Evolutionary conservation across 2,329 filamentous ascomycete species (phyloP), one percentile per base, ranked within the genome.

Genomic region (Ceratocystis eucalypticola): DNA sequence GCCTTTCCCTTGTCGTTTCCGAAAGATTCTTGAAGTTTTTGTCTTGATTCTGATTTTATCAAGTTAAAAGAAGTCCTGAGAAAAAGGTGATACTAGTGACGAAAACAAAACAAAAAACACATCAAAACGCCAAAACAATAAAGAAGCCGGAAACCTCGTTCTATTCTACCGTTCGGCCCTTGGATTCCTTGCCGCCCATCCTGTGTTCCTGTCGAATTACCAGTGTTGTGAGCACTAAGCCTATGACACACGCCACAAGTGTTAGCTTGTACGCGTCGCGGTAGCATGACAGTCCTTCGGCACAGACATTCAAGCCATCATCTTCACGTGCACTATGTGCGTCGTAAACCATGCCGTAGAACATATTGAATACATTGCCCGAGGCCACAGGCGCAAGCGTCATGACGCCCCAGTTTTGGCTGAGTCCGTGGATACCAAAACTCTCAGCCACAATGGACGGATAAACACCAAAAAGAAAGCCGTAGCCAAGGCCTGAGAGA

Each of bases 401-500:
- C 86, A 99, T 95, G 71, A 88, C 88, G 15, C 94, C 94, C 93
- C 94, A 99, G 73, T 97, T 99, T 73, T 96, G 90, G 66, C 88
- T 91, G 61, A 99, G 80, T 1, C 92, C 93, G 68, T 87, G 83
- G 30, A 96, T 88, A 6, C 94, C 94, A 74, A 99, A 99, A 0
- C 88, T 87, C 74, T 97, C 92, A 5, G 92, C 91, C 8, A 89
- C 84, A 20, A 97, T 85, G 12, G 91, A 92, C 0, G 94, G 94
- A 75, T 89, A 96, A 22, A 96, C 92, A 44, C 94, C 94, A 70
- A 97, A 97, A 0, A 97, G 80, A 70, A 96, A 90, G 1, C 94
- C 94, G 74, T 99, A 99, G 1, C 86, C 92, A 0, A 97, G 79
- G 0, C 94, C 94, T 0, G 89, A 96, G 25, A 96, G 81, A 0